Evolutionary conservation across 164 flowering plant species (phyloP).

Genomic region (Sedum album): DNA sequence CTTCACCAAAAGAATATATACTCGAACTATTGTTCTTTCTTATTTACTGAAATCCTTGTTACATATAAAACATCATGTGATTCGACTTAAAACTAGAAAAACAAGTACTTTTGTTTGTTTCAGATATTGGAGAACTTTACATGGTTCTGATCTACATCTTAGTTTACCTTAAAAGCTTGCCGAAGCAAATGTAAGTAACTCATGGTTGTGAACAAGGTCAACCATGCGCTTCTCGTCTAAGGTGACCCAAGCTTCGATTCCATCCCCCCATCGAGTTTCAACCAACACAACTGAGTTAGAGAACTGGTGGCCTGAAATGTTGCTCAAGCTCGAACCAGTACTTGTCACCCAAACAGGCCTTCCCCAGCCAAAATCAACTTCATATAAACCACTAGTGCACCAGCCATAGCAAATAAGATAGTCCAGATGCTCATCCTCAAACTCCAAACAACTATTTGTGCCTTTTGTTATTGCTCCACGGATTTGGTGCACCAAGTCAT

Average conservation of each 20-base stretch:
- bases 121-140: background rate
- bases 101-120: background rate
- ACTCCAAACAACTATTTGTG: background rate
- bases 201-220: conserved; percentile 1
- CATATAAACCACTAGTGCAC: conserved; percentile 16
- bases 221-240: conserved; percentile 10
- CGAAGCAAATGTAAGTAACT: conserved; percentile 7
- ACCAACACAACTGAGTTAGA: background rate
- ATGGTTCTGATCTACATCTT: background rate
- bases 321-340: background rate
- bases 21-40: background rate
- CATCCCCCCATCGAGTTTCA: conserved; percentile 12
- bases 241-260: conserved; percentile 15
- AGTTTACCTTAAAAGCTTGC: background rate
- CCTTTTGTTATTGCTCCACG: background rate
- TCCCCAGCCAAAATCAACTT: conserved; percentile 30
- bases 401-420: conserved; percentile 8
- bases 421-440: background rate
- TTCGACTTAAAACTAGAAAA: background rate
- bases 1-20: background rate
- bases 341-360: conserved; percentile 20
- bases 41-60: background rate
- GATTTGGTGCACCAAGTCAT: background rate
- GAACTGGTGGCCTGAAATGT: conserved; percentile 1
- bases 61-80: conserved; percentile 1